Evolutionary conservation across 352 stramenopile genomes (phyloP), one percentile per base, ranked within the genome.

Genomic region (Pythium chondricola): DNA sequence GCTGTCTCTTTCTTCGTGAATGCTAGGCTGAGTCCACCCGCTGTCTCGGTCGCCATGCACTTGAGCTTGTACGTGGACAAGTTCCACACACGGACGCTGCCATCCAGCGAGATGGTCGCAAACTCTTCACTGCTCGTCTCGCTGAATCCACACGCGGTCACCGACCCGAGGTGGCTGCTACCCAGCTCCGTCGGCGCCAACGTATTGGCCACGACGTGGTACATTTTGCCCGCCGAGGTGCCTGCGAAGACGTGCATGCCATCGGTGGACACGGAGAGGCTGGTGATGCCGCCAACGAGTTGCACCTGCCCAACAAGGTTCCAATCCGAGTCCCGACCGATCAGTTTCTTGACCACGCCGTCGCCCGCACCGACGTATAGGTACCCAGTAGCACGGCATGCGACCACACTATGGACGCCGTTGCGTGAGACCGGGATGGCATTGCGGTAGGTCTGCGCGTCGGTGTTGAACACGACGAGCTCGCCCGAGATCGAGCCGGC

Each of bases 361-460:
- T 97, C 83, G 1, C 85, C 85, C 26, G 81, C 84, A 10, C 86
- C 85, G 9, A 91, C 79, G 51, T 88, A 95, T 26, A 95, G 59
- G 27, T 70, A 78, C 2, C 70, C 69, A 0, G 73, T 83, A 9
- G 67, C 65, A 40, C 66, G 64, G 32, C 79, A 91, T 4, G 82
- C 67, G 17, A 63, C 72, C 26, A 93, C 55, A 30, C 78, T 88
- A 50, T 93, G 92, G 14, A 94, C 78, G 22, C 74, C 77, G 49
- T 83, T 87, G 43, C 63, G 63, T 4, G 71, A 82, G 10, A 88
- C 64, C 3, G 75, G 67, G 14, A 88, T 63, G 1, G 74, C 63
- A 43, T 78, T 81, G 25, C 76, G 74, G 45, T 87, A 90, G 4
- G 78, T 73, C 26, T 80, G 56, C 1, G 67, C 60, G 10, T 83